Conservation (phyloP, 371 early-diverging fungal species). For the Nematocida major region DNA sequence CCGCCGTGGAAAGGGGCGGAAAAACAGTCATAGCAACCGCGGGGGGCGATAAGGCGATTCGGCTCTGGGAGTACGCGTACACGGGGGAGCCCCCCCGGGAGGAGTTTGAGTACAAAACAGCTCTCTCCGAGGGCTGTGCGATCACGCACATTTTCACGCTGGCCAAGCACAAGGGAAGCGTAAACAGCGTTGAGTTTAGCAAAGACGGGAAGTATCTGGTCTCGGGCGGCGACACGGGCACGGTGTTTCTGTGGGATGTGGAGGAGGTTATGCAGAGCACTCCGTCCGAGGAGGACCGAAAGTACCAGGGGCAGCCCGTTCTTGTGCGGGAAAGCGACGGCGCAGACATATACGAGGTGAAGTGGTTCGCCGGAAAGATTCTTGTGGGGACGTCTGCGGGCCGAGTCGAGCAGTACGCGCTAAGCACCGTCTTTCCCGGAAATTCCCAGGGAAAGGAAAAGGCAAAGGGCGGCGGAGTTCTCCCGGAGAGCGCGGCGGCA, state of each 20-base stretch:
- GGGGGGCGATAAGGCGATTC: slow-evolving; percentile 59
- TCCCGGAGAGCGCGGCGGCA: not conserved
- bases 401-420: slow-evolving; percentile 23
- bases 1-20: slow-evolving; percentile 5
- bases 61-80: slow-evolving; percentile 59
- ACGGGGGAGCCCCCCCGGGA: not conserved
- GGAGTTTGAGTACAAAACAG: slow-evolving; percentile 52
- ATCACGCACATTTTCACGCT: slow-evolving; percentile 54
- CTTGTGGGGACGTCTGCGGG: slow-evolving; percentile 52
- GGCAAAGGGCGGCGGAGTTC: not conserved
- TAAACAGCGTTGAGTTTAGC: slow-evolving; percentile 60
- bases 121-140: slow-evolving; percentile 38
- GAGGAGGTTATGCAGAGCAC: not conserved
- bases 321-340: slow-evolving; percentile 54
- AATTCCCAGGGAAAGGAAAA: not conserved
- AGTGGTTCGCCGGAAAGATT: slow-evolving; percentile 46
- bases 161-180: slow-evolving; percentile 49
- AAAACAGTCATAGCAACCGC: slow-evolving; percentile 57
- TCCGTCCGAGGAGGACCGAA: slow-evolving; percentile 11
- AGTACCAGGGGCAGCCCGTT: slow-evolving; percentile 4
- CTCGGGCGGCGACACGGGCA: slow-evolving; percentile 60
- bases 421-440: not conserved
- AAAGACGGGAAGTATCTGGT: slow-evolving; percentile 48
- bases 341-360: slow-evolving; percentile 61
- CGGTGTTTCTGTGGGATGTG: slow-evolving; percentile 51